Conservation (phyloP, 1,284 basidiomycete genomes). For the Fomitopsis palustris region DNA sequence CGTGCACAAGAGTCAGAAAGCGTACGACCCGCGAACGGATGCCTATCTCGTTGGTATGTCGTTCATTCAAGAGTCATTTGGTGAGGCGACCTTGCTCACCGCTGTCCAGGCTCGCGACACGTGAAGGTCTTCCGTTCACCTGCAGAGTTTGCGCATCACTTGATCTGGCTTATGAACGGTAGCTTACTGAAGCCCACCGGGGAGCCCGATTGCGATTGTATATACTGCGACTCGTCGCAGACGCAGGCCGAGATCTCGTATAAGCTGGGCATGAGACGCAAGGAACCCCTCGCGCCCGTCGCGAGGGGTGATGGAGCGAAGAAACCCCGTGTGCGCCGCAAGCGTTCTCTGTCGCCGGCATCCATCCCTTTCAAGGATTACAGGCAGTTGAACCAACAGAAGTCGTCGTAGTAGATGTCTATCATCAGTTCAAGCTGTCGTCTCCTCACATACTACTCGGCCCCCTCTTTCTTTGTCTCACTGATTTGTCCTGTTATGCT, state of each 20-base stretch:
- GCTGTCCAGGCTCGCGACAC: constrained; percentile 16
- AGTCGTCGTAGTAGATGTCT: background rate
- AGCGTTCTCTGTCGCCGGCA: constrained; percentile 4
- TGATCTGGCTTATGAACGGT: constrained; percentile 27
- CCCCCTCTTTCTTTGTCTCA: background rate
- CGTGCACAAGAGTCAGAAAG: constrained; percentile 23
- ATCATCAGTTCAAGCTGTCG: background rate
- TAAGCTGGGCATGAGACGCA: constrained; percentile 3
- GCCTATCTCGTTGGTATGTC: constrained; percentile 22
- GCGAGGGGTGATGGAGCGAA: constrained; percentile 1
- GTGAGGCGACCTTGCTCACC: background rate
- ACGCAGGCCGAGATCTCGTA: constrained; percentile 20
- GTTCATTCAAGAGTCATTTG: constrained; percentile 1
- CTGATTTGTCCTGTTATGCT: too few relatives aligned
- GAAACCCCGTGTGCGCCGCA: constrained; percentile 1
- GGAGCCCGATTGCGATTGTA: constrained; percentile 19
- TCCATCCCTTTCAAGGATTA: constrained; percentile 20
- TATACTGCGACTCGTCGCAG: constrained; percentile 18
- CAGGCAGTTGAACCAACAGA: constrained; percentile 13
- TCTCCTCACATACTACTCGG: background rate
- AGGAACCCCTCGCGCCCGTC: background rate
- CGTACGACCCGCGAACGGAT: constrained; percentile 19
- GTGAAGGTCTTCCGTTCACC: constrained; percentile 25
- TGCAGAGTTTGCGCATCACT: constrained; percentile 26
- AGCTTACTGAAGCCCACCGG: constrained; percentile 17